A percentile compares a stretch with the other conserved stretches of the same genome.
Conservation (phyloP, 345 rosid species). For the Lenwebbia sp. region DNA sequence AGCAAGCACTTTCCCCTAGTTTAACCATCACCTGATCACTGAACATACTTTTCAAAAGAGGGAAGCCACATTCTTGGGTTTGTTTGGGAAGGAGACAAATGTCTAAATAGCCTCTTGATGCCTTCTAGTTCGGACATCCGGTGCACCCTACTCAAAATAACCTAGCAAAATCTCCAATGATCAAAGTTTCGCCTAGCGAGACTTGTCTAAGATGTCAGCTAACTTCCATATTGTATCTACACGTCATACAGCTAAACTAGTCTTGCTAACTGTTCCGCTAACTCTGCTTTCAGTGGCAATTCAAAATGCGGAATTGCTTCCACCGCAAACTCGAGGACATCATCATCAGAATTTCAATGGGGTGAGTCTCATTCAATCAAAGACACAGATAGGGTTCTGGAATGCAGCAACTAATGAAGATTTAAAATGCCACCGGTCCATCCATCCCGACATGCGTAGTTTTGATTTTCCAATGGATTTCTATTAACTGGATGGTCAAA, state of each 20-base stretch:
- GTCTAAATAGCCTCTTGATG: background rate
- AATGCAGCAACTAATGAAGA: background rate
- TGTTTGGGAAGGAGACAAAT: background rate
- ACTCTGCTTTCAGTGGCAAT: conserved; percentile 43
- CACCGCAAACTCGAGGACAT: conserved; percentile 26
- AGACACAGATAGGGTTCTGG: background rate
- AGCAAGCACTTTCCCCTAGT: background rate
- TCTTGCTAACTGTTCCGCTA: background rate
- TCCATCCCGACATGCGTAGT: background rate
- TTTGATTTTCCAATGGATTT: too few relatives aligned
- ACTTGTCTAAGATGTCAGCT: background rate
- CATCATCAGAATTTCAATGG: conserved; percentile 62
- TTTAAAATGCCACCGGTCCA: background rate
- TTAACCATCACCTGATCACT: background rate
- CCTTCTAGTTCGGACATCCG: background rate
- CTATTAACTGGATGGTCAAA: background rate
- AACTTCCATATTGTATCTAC: background rate
- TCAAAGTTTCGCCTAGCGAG: background rate
- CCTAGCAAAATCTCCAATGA: background rate
- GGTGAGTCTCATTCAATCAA: conserved; percentile 31
- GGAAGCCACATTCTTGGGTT: background rate
- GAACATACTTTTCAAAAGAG: background rate
- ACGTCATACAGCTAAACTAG: background rate
- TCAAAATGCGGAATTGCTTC: conserved; percentile 41
- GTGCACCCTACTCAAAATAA: background rate